Conservation (phyloP, 78 protist species). For the Dictyostelium firmibasis region DNA sequence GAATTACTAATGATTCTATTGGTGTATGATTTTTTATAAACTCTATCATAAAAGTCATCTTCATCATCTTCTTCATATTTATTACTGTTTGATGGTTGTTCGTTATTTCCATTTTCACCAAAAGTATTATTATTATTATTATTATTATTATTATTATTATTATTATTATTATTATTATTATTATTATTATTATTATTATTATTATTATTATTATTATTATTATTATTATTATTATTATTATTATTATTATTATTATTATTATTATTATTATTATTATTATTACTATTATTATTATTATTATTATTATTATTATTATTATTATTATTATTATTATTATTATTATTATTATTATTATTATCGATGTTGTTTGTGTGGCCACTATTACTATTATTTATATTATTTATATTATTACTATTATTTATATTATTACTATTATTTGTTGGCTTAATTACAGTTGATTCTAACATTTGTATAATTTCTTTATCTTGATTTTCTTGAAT, state of each 20-base stretch:
- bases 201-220: neutral
- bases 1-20: constrained; percentile 32
- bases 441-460: neutral
- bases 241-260: neutral
- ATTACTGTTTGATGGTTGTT: neutral
- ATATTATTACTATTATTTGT: neutral
- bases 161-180: neutral
- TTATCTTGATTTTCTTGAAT: constrained; percentile 17
- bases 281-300: neutral
- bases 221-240: neutral
- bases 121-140: neutral
- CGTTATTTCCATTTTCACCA: neutral
- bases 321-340: neutral
- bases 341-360: neutral
- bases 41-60: neutral
- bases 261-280: neutral
- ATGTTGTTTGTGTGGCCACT: no score
- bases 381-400: neutral
- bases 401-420: neutral
- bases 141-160: neutral
- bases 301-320: neutral
- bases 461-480: constrained; percentile 27
- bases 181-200: no score
- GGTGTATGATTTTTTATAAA: neutral
- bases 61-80: neutral